Conservation (phyloP, 129 eudicot genomes). For the Daucus carota region DNA sequence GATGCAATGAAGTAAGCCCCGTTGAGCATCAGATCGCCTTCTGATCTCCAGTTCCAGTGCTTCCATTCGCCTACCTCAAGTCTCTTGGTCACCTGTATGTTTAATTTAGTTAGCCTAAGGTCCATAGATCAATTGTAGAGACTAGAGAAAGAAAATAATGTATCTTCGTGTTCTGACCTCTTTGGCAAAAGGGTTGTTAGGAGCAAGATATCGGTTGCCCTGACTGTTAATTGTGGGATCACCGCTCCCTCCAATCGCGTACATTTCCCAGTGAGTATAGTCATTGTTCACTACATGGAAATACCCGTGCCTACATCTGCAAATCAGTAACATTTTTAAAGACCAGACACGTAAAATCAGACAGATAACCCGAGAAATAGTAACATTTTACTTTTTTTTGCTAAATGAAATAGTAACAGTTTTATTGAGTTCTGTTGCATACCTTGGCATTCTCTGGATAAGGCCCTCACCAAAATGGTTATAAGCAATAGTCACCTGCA, state of each 20-base stretch:
- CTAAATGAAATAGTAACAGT: too few relatives aligned
- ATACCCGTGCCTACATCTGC: conserved; percentile 36
- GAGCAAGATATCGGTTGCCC: conserved; percentile 84
- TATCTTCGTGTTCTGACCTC: conserved; percentile 33
- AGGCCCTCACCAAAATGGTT: conserved; percentile 49
- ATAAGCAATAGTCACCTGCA: conserved; percentile 55
- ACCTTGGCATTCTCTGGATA: conserved; percentile 63
- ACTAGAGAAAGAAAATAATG: not conserved
- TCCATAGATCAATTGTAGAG: not conserved
- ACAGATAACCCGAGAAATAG: too few relatives aligned
- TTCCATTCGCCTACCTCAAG: conserved; percentile 39
- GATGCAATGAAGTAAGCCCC: conserved; percentile 85
- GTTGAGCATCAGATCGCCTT: conserved; percentile 71
- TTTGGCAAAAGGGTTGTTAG: conserved; percentile 56
- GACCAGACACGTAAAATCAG: not conserved
- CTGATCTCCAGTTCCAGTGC: conserved; percentile 89
- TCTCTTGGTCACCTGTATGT: conserved; percentile 68
- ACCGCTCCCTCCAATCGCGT: conserved; percentile 37
- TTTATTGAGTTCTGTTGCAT: not conserved
- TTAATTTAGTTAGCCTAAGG: not conserved
- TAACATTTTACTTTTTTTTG: too few relatives aligned
- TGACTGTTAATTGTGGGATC: conserved; percentile 90
- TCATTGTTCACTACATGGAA: conserved; percentile 40
- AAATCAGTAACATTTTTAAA: not conserved
- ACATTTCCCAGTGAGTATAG: conserved; percentile 45